Evolutionary conservation across 805 yeast genomes (phyloP).

Genomic region (Ogataea polymorpha): DNA sequence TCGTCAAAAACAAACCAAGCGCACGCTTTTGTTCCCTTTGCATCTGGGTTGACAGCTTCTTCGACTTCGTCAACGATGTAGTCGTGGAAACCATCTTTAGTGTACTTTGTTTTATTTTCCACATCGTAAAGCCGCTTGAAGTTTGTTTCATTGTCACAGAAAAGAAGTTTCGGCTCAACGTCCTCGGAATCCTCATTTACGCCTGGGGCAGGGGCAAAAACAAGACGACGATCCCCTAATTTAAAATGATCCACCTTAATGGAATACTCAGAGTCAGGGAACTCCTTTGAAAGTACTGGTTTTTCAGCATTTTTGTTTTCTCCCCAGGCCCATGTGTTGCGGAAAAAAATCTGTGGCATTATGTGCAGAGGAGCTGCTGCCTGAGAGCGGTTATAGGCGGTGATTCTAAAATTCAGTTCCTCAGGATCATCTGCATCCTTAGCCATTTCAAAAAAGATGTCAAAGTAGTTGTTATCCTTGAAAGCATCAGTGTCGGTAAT

Average conservation of each 20-base stretch:
- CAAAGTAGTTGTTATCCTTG: conserved; percentile 75
- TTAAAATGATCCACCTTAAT: conserved; percentile 64
- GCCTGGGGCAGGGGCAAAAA: conserved; percentile 86
- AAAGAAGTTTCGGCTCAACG: conserved; percentile 71
- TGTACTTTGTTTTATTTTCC: conserved; percentile 55
- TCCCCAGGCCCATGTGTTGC: conserved; percentile 97
- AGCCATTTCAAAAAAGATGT: conserved; percentile 86
- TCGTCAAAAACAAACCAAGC: conserved; percentile 81
- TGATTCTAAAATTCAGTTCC: conserved; percentile 75
- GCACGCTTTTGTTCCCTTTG: conserved; percentile 75
- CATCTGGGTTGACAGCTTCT: conserved; percentile 65
- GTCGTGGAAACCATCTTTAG: conserved; percentile 92
- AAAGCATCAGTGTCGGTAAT: conserved; percentile 76
- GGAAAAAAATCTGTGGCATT: conserved; percentile 76
- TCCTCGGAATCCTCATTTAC: conserved; percentile 54
- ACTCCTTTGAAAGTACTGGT: conserved; percentile 45
- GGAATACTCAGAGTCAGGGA: conserved; percentile 40
- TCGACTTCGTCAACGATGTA: conserved; percentile 59
- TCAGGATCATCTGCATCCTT: conserved; percentile 79
- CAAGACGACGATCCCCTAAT: conserved; percentile 61
- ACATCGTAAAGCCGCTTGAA: conserved; percentile 61
- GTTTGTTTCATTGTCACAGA: conserved; percentile 90
- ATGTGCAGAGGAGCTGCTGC: conserved; percentile 87
- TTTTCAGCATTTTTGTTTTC: conserved; percentile 42
- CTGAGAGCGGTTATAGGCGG: conserved; percentile 81